Base-by-base conservation (phyloP, 192 early-diverging fungal genomes). In the Helicostylum pulchrum region DNA sequence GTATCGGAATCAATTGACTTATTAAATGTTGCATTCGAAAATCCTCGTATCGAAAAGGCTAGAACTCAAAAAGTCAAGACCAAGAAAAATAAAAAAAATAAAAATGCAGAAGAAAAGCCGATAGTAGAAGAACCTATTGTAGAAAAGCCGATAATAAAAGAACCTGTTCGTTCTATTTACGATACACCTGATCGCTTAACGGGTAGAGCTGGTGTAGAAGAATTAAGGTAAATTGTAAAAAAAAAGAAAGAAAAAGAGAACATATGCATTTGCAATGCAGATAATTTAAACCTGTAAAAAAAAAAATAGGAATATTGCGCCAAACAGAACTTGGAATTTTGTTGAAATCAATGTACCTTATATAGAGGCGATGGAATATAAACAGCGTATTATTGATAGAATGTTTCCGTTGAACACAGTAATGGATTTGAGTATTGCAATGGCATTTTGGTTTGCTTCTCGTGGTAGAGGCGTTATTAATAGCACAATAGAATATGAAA, bases 351-450 rank as follows among this genome's bases (percentile, higher is more conserved):
- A 98, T 75, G 87, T 98, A 3, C 87, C 90, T 1, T 96, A 89
- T 66, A 68, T 67, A 23, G 87, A 91, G 66, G 88, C 87, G 2
- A 66, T 78, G 19, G 72, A 70, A 15, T 61, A 82, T 60, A 63
- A 77, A 39, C 50, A 68, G 15, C 80, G 84, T 32, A 88, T 98
- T 21, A 71, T 90, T 47, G 79, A 85, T 39, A 68, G 91, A 36
- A 88, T 98, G 80, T 73, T 75, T 20, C 96, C 96, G 2, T 73
- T 90, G 7, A 81, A 90, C 39, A 97, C 92, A 2, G 90, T 94
- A 3, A 98, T 98, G 96, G 96, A 98, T 78, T 66, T 92, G 90
- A 96, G 94, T 65, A 98, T 98, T 68, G 96, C 89, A 0, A 88
- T 96, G 81, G 94, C 96, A 0, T 85, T 98, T 56, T 98, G 94